These are phyloP conservation scores for Halteria grandinella DNA, from an alignment of 73 alveolate genomes.

Conservation along the genomic window DNA sequence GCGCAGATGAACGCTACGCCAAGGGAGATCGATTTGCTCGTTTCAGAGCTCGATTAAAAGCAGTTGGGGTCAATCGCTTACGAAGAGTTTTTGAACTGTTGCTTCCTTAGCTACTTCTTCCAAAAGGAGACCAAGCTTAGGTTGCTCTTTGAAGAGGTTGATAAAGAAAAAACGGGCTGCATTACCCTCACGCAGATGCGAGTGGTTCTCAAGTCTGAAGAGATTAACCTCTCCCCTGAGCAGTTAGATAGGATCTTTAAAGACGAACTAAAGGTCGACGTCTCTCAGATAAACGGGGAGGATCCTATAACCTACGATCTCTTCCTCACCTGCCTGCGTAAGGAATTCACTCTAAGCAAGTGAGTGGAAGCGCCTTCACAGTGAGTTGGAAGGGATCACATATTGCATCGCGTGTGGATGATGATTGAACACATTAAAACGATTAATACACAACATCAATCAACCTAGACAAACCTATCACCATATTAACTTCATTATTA, in stretches of 20 bases:
- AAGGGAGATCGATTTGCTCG: constrained; percentile 17
- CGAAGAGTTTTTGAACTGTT: constrained; percentile 49
- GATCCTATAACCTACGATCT: constrained; percentile 27
- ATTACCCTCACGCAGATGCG: constrained; percentile 19
- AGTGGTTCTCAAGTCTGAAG: constrained; percentile 11
- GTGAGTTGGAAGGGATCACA: too few relatives aligned
- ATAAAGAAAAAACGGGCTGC: constrained; percentile 31
- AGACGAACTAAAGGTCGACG: constrained; percentile 13
- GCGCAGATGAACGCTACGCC: constrained; percentile 26
- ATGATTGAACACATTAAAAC: too few relatives aligned
- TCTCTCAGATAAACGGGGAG: constrained; percentile 1
- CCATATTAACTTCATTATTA: too few relatives aligned
- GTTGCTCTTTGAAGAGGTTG: constrained; percentile 20
- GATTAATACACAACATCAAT: too few relatives aligned
- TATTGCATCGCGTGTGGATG: too few relatives aligned
- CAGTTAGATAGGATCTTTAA: constrained; percentile 34
- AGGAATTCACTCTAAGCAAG: too few relatives aligned
- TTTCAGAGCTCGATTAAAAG: constrained; percentile 19
- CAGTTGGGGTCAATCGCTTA: constrained; percentile 27
- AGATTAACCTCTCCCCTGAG: constrained; percentile 23
- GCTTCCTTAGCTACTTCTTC: constrained; percentile 19
- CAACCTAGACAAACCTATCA: too few relatives aligned
- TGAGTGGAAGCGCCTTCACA: too few relatives aligned
- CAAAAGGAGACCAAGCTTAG: constrained; percentile 14
- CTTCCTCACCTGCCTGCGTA: constrained; percentile 12